Evolutionary conservation across 1,139 yeast species (phyloP).

Genomic region (Pichia sp.): DNA sequence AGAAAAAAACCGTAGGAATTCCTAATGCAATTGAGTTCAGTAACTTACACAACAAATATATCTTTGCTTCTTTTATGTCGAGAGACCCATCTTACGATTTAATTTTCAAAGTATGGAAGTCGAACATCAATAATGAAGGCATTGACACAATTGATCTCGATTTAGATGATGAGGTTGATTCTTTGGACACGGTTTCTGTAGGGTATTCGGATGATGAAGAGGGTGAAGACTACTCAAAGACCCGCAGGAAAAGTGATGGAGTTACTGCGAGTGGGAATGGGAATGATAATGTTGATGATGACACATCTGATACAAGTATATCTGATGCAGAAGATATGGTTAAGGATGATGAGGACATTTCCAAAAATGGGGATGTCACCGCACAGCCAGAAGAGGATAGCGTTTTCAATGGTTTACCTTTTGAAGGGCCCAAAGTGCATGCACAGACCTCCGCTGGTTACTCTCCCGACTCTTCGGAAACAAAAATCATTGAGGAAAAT

Average conservation of each 20-base stretch:
- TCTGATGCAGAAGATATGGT: conserved; percentile 35
- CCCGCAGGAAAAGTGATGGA: background rate
- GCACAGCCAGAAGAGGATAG: conserved; percentile 36
- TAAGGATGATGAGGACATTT: conserved; percentile 30
- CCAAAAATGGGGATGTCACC: background rate
- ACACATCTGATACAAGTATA: conserved; percentile 23
- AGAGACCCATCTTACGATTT: conserved; percentile 63
- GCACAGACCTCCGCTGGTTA: conserved; percentile 49
- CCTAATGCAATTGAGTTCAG: conserved; percentile 72
- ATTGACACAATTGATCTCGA: conserved; percentile 21
- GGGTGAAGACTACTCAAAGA: conserved; percentile 19
- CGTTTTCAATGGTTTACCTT: conserved; percentile 37
- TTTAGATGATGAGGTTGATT: conserved; percentile 26
- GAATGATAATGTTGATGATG: background rate
- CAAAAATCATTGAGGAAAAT: conserved; percentile 53
- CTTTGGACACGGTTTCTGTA: conserved; percentile 22
- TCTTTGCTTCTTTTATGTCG: conserved; percentile 67
- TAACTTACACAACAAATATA: conserved; percentile 65
- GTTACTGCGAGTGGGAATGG: background rate
- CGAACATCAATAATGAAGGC: conserved; percentile 16
- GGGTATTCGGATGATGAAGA: conserved; percentile 24
- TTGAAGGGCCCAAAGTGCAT: conserved; percentile 55
- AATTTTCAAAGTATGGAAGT: conserved; percentile 57
- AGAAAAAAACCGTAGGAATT: conserved; percentile 66
- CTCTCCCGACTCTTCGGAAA: conserved; percentile 54